Evolutionary conservation across 2,329 filamentous ascomycete genomes (phyloP).

Genomic region (Epichloe sp.): DNA sequence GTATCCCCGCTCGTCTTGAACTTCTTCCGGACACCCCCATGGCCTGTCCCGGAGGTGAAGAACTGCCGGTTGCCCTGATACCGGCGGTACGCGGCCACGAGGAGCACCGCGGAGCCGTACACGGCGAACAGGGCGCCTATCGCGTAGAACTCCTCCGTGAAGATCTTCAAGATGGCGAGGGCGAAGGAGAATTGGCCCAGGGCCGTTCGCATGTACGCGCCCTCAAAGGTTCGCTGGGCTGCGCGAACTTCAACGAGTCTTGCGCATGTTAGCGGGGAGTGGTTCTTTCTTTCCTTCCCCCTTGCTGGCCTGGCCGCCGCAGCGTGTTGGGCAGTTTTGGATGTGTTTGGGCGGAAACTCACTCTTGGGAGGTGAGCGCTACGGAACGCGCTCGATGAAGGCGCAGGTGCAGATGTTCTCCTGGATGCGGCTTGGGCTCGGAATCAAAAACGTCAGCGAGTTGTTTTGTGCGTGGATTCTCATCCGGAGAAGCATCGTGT

Average conservation of each 20-base stretch:
- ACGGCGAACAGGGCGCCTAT: conserved; percentile 93
- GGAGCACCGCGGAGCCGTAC: conserved; percentile 74
- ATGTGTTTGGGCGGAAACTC: too few relatives aligned
- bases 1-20: conserved; percentile 54
- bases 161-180: conserved; percentile 81
- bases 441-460: too few relatives aligned
- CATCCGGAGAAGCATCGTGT: too few relatives aligned
- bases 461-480: neutral
- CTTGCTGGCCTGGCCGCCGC: too few relatives aligned
- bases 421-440: conserved; percentile 42
- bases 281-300: too few relatives aligned
- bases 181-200: conserved; percentile 92
- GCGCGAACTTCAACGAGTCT: conserved; percentile 86
- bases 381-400: conserved; percentile 75
- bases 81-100: conserved; percentile 72
- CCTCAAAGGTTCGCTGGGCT: conserved; percentile 91
- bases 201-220: conserved; percentile 89
- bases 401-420: conserved; percentile 65
- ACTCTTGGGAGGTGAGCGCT: conserved; percentile 66
- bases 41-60: conserved; percentile 41
- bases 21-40: conserved; percentile 29
- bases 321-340: too few relatives aligned
- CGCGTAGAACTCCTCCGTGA: conserved; percentile 90
- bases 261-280: conserved; percentile 13
- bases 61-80: conserved; percentile 92